These are phyloP conservation scores for Jackrogersella minutella DNA, from an alignment of 495 filamentous ascomycete genomes.

Conservation along the genomic window DNA sequence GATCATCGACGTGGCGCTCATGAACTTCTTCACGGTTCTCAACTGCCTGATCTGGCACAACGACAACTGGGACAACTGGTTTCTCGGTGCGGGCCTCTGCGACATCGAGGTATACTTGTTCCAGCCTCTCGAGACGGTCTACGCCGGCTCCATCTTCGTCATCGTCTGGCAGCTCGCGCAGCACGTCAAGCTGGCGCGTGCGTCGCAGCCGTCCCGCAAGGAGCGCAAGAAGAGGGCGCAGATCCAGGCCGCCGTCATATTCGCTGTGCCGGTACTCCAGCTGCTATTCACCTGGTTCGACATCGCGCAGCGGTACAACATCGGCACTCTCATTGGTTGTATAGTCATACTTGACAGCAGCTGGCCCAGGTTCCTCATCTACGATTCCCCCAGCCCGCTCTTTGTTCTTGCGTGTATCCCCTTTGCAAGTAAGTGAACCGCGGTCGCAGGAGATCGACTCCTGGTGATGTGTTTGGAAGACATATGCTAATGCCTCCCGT, in stretches of 20 bases:
- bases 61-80: conserved; percentile 73
- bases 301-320: conserved; percentile 73
- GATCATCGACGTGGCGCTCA: conserved; percentile 67
- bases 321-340: conserved; percentile 80
- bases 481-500: conserved; percentile 1
- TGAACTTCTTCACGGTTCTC: conserved; percentile 73
- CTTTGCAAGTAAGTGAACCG: conserved; percentile 73
- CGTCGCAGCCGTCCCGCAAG: conserved; percentile 58
- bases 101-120: conserved; percentile 78
- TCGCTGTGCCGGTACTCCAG: conserved; percentile 69
- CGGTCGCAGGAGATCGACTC: too few species aligned
- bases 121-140: conserved; percentile 62
- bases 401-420: conserved; percentile 68
- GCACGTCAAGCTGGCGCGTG: conserved; percentile 68
- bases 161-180: conserved; percentile 81
- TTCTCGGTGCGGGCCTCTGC: conserved; percentile 77
- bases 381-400: conserved; percentile 71
- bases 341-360: conserved; percentile 67
- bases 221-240: conserved; percentile 62
- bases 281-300: conserved; percentile 74
- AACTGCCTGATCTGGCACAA: conserved; percentile 85
- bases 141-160: conserved; percentile 69
- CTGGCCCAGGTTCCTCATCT: conserved; percentile 74
- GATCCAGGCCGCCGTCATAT: conserved; percentile 73
- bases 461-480: too few species aligned